Base-by-base conservation (phyloP, 2,329 filamentous ascomycete genomes). In the Cladophialophora exuberans region DNA sequence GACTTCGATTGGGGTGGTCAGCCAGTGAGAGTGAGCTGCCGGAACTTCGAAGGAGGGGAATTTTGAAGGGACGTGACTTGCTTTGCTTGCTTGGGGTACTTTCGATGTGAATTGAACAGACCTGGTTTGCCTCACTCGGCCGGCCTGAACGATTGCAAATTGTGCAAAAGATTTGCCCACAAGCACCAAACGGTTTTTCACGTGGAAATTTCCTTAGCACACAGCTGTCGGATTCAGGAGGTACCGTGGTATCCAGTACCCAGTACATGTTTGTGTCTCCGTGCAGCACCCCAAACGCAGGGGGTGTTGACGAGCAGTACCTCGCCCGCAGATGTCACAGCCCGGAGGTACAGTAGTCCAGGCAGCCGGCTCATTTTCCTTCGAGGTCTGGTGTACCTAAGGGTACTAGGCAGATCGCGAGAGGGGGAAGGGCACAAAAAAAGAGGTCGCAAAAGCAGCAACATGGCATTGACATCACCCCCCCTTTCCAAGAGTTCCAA, bases 241-340 rank as follows among this genome's bases (percentile, higher is more conserved):
- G n/a, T n/a, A n/a, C n/a, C n/a, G n/a, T n/a, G n/a, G n/a, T 31
- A 10, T 31, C 30, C 30, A 2, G 30, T 31, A 31, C 2, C 10
- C n/a, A 36, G n/a, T n/a, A n/a, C n/a, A 15, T 9, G 39, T n/a
- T 30, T 30, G 20, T 39, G n/a, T 22, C 25, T 26, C 17, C 33
- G 23, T 25, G 10, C 17, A 39, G 33, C 33, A 26, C 45, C 45
- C n/a, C n/a, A n/a, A 54, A 50, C 50, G 57, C 56, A 59, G 18
- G 26, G 38, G 39, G 15, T 43, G 53, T 41, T 35, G 36, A 42
- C 23, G 18, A 45, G 28, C n/a, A 43, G 48, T 51, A 51, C 38
- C 48, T 33, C 20, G 31, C 20, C 36, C 48, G 48, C 48, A 51
- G 48, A 42, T 25, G 18, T 51, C 48, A 51, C 48, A 26, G 36